Base-by-base conservation (phyloP, 192 early-diverging fungal genomes). In the Piromyces sp. region DNA sequence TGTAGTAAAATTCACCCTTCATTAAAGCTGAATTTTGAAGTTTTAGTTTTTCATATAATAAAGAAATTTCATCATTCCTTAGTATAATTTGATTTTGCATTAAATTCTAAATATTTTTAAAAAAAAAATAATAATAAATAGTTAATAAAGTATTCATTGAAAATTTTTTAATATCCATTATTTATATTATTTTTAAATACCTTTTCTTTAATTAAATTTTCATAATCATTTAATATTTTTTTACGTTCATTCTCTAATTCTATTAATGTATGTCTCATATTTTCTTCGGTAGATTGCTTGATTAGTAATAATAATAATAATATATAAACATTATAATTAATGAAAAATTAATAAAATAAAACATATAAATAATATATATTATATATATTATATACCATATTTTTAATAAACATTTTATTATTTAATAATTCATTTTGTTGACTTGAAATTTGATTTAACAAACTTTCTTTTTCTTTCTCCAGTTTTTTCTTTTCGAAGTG, bases 1-100 rank as follows among this genome's bases (percentile, higher is more conserved):
- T 83, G 83, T 92, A 92, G 83, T 88, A 88, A 30, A 89, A 85
- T 83, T 92, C 90, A 30, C 90, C 90, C 81, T 90, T 90, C 84
- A 89, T 87, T 28, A 92, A 84, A 13, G 89, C 89, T 13, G 88
- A 89, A 3, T 87, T 89, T 80, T 90, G 90, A 81, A 92, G 88
- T 80, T 89, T 89, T 82, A 92, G 88, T 83, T 92, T 92, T 81
- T 92, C 90, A 81, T 92, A 90, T 17, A 92, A 82, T 19, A 92
- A 85, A 16, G 88, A 86, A 33, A 92, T 86, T 80, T 91, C 90
- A 81, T 91, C 90, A 81, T 91, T 91, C 4, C 90, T 84, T 42
- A 88, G 84, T 33, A 91, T 91, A 13, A 91, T 83, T 85, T 91
- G 90, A 13, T 88, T 68, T 68, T 68, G 51, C 51, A 68, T 68